Conservation (phyloP, 306 rosid species). For the Myrica gale region DNA sequence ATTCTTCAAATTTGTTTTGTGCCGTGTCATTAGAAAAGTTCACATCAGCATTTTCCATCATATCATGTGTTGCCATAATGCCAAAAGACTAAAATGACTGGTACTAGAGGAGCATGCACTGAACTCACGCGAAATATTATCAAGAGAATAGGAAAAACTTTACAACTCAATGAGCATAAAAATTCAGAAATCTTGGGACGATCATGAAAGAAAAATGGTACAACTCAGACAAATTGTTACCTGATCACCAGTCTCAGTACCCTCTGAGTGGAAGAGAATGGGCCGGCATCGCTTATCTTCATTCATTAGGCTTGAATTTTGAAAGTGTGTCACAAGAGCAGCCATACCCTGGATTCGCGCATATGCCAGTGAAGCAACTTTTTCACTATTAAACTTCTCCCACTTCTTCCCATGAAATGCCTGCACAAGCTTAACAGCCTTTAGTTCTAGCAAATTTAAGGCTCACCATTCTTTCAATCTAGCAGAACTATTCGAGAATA, state of each 20-base stretch:
- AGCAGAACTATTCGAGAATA: constrained; percentile 14
- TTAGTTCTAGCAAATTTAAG: constrained; percentile 5
- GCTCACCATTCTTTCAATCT: not conserved
- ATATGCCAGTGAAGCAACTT: constrained; percentile 89
- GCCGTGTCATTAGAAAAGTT: not conserved
- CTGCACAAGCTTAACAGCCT: constrained; percentile 38
- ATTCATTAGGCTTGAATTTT: constrained; percentile 89
- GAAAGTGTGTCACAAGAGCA: constrained; percentile 91
- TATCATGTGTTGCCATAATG: not conserved
- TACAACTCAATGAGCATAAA: not conserved
- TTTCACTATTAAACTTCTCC: constrained; percentile 92
- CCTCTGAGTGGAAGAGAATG: constrained; percentile 84
- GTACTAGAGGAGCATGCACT: not conserved
- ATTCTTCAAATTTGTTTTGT: not conserved
- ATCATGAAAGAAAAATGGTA: constrained; percentile 2
- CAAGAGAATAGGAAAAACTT: not conserved
- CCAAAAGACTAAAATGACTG: not conserved
- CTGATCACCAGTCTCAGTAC: constrained; percentile 73
- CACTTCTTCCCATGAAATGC: constrained; percentile 92
- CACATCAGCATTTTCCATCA: not conserved
- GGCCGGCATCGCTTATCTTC: constrained; percentile 96
- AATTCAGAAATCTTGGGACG: not conserved
- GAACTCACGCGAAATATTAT: too few relatives aligned
- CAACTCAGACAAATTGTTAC: constrained; percentile 37
- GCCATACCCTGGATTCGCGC: constrained; percentile 93